phyloP scores from a whole-genome alignment of 352 stramenopile species.

The Globisporangium canariense region DNA sequence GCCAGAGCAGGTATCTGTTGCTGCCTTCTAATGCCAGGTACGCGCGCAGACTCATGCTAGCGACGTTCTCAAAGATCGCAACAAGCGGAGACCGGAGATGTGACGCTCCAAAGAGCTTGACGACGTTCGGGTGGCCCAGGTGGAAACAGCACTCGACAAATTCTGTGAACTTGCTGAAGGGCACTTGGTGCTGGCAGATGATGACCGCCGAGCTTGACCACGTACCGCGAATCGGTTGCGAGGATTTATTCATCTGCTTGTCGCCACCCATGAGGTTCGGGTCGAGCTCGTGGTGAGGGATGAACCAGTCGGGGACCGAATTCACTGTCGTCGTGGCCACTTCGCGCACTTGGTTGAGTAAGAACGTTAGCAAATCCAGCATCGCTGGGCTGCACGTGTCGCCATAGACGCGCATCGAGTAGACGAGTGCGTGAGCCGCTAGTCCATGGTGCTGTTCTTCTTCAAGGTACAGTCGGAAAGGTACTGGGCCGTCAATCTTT shows the following conservation, averaged over 20 bases:
- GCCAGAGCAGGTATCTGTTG: not conserved
- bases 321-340: not conserved
- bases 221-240: slow-evolving; percentile 17
- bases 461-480: not conserved
- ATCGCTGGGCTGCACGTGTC: slow-evolving; percentile 4
- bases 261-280: slow-evolving; percentile 23
- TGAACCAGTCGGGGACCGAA: slow-evolving; percentile 31
- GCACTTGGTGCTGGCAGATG: not conserved
- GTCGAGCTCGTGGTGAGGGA: slow-evolving; percentile 87
- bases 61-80: not conserved
- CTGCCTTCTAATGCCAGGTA: not conserved
- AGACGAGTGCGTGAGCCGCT: not conserved
- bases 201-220: slow-evolving; percentile 34
- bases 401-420: slow-evolving; percentile 2
- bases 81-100: slow-evolving; percentile 9
- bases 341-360: not conserved
- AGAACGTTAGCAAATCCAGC: not conserved
- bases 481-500: not conserved
- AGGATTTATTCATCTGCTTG: not conserved
- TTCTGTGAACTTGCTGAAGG: not conserved
- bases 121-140: slow-evolving; percentile 21
- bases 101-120: too few species aligned
- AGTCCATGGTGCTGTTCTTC: not conserved
- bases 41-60: not conserved
- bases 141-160: slow-evolving; percentile 26